A percentile compares a stretch with the other conserved stretches of the same genome.
These are phyloP conservation scores for Elongisporangium prolatum DNA, from an alignment of 352 stramenopile genomes.

Conservation along the genomic window DNA sequence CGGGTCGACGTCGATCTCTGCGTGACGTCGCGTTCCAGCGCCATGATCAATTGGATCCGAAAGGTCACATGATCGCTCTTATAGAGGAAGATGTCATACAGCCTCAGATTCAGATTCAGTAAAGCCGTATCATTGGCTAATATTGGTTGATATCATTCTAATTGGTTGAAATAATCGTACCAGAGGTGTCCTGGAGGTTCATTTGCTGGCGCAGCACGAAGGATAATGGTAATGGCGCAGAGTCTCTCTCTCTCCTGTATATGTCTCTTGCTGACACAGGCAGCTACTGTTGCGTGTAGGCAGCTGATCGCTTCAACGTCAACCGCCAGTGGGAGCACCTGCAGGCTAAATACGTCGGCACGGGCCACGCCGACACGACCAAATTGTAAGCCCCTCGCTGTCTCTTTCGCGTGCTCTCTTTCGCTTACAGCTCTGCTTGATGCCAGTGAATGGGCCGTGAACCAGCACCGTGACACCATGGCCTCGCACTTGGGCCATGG, in stretches of 20 bases:
- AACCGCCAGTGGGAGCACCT: conserved; percentile 93
- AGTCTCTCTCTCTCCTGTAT: neutral
- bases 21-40: neutral
- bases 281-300: conserved; percentile 20
- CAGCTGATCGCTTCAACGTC: conserved; percentile 88
- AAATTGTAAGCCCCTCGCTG: conserved; percentile 87
- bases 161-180: neutral
- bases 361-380: conserved; percentile 94
- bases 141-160: neutral
- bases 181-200: neutral
- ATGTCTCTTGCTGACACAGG: neutral
- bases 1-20: neutral
- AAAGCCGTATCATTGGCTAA: neutral
- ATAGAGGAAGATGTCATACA: neutral
- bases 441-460: conserved; percentile 94
- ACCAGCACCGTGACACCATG: conserved; percentile 98
- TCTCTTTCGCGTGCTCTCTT: neutral
- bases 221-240: neutral
- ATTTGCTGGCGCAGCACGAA: neutral
- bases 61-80: neutral
- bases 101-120: neutral
- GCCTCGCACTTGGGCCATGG: conserved; percentile 96
- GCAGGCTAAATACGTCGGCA: conserved; percentile 94
- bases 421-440: neutral
- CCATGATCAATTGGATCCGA: neutral